Evolutionary conservation across 2,329 filamentous ascomycete species (phyloP), one percentile per base, ranked within the genome.

Genomic region (Cadophora luteo-olivacea): DNA sequence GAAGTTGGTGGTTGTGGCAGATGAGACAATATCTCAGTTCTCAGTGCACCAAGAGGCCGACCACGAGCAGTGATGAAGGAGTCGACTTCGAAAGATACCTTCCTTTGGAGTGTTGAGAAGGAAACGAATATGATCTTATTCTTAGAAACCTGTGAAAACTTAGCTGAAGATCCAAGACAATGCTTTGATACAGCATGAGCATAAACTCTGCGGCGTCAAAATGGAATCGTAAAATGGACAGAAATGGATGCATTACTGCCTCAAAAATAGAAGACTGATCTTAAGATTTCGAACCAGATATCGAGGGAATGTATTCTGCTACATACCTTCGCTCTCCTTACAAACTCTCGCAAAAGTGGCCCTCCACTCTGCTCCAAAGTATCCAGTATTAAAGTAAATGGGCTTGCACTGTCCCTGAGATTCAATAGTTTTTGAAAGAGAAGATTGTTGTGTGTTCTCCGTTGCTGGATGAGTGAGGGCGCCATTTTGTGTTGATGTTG

Each of bases 361-460:
- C 84, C 85, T 7, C 89, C 92, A 32, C 90, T 89, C 80, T 97
- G 94, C 81, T 97, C 93, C 36, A 97, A 84, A 41, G 86, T 92
- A 79, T 98, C 95, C 67, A 97, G 84, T 3, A 97, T 81, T 32
- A 98, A 83, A 0, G 94, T 97, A 76, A 98, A 89, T 2, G 95
- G 95, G 61, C 93, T 97, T 16, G 91, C 89, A 67, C 88, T 89
- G 79, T 96, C 92, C 70, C 93, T 87, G 66, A 93, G 83, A 76
- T 90, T 92, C 71, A 97, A 84, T 1, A 97, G 83, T 77, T 93
- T 94, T 71, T 94, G 92, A 66, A 97, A 89, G 2, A 97, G 84
- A 2, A 97, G 87, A 25, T 97, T 82, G 78, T 94, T 94, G 80
- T 97, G 94, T 24, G 93, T 94, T 72, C 93, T 88, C 36, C 92